phyloP scores from a whole-genome alignment of 192 early-diverging fungal species.

The Glomus cerebriforme region DNA sequence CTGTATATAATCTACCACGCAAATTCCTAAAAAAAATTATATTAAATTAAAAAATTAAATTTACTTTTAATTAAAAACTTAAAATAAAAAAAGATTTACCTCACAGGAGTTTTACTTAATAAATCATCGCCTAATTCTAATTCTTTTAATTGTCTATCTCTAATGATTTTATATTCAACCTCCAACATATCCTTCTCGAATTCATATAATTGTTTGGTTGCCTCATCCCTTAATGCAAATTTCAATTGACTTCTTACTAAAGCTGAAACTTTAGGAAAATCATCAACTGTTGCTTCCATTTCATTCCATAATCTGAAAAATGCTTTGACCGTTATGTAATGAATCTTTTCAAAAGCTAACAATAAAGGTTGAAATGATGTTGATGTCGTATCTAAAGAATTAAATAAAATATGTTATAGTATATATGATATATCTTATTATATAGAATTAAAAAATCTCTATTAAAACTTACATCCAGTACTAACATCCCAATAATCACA shows the following conservation, averaged over 20 bases:
- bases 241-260: slow-evolving; percentile 66
- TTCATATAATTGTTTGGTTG: slow-evolving; percentile 39
- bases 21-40: slow-evolving; percentile 51
- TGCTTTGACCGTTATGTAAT: slow-evolving; percentile 51
- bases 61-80: not conserved
- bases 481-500: slow-evolving; percentile 70
- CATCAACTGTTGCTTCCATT: slow-evolving; percentile 57
- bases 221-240: slow-evolving; percentile 41
- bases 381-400: slow-evolving; percentile 47
- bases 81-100: slow-evolving; percentile 40
- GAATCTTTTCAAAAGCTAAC: slow-evolving; percentile 59
- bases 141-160: slow-evolving; percentile 67
- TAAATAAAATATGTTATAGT: not conserved
- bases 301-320: slow-evolving; percentile 67
- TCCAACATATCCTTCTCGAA: slow-evolving; percentile 66
- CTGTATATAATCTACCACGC: slow-evolving; percentile 62
- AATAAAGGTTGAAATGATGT: slow-evolving; percentile 67
- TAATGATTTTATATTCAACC: slow-evolving; percentile 59
- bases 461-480: slow-evolving; percentile 64
- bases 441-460: too few species aligned
- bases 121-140: slow-evolving; percentile 69
- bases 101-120: slow-evolving; percentile 58
- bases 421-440: not conserved
- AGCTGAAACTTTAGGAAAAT: slow-evolving; percentile 56
- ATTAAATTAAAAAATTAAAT: not conserved